Conservation (phyloP, 495 filamentous ascomycete genomes). For the Elasticomyces elasticus region DNA sequence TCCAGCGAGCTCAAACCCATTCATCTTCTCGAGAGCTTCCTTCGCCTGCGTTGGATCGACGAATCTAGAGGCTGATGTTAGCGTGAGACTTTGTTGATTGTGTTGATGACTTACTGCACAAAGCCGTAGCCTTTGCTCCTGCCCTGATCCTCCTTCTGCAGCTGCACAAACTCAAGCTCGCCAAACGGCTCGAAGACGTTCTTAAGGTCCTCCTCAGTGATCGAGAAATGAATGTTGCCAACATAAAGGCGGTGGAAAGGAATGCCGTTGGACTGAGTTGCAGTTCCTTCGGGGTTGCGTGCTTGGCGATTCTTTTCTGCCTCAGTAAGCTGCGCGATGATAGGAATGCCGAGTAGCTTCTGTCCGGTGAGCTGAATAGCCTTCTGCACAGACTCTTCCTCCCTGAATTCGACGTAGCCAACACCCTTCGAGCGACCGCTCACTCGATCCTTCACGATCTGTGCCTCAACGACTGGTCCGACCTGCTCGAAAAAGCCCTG, state of each 20-base stretch:
- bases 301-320: constrained; percentile 99
- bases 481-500: constrained; percentile 94
- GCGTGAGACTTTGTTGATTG: neutral
- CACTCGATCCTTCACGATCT: constrained; percentile 98
- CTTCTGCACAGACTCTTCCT: constrained; percentile 83
- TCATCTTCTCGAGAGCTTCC: constrained; percentile 97
- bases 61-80: constrained; percentile 49
- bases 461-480: constrained; percentile 91
- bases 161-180: constrained; percentile 91
- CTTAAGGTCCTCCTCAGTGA: constrained; percentile 92
- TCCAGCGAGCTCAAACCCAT: constrained; percentile 96
- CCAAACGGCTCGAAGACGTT: constrained; percentile 98
- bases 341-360: constrained; percentile 94
- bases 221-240: constrained; percentile 99
- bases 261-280: constrained; percentile 59
- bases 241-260: constrained; percentile 99
- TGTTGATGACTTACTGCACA: constrained; percentile 70
- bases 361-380: constrained; percentile 98
- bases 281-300: constrained; percentile 63
- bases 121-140: constrained; percentile 95
- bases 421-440: constrained; percentile 97
- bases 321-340: constrained; percentile 96
- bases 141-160: constrained; percentile 88
- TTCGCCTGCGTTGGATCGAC: constrained; percentile 82
- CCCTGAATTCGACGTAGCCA: constrained; percentile 98